Evolutionary conservation across 2,329 filamentous ascomycete genomes (phyloP), one percentile per base, ranked within the genome.

Genomic region (Fusarium stilboides): DNA sequence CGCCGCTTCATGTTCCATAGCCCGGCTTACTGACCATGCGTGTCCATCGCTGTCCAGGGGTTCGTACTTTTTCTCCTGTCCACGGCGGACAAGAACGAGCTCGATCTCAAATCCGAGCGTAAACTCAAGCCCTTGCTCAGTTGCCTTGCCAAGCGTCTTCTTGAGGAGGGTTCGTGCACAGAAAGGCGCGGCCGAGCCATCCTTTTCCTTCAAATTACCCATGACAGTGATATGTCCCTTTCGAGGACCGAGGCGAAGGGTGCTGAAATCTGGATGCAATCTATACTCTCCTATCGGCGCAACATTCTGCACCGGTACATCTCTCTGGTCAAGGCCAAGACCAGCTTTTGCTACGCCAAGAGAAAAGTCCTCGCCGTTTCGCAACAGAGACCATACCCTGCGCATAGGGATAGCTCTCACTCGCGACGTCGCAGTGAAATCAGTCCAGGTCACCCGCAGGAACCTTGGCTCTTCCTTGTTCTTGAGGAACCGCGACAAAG

Each of bases 61-160:
- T 9, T 80, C 78, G 40, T 80, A 82, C n/a, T 76, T 73, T 6
- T 78, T 77, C 3, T 75, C 67, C 1, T 69, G 63, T 7, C 55
- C 58, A 2, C 84, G 84, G 40, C 85, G 84, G 68, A 95, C 82
- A 68, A 97, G 89, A 2, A 92, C 85, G 12, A 96, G 87, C 78
- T 97, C 93, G 40, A 97, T 88, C 77, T 97, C 94, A 69, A 96
- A 97, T 0, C 93, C 94, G 17, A 94, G 79, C 0, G 90, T 82
- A 47, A 94, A 88, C 5, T 83, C 78, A 4, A 93, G 81, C 2
- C 84, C 82, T 37, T 87, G 81, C 3, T 79, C 71, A 13, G 84
- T 80, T 0, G 91, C 86, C 8, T 80, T 79, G 0, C 85, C 80
- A 2, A 91, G 75, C 0, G 89, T 82, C 5, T 79, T 82, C 55